Percentiles rank a stretch among this genome's conserved stretches.
phyloP scores from a whole-genome alignment of 768 basidiomycete species.

The Hygrocybe coccinea region DNA sequence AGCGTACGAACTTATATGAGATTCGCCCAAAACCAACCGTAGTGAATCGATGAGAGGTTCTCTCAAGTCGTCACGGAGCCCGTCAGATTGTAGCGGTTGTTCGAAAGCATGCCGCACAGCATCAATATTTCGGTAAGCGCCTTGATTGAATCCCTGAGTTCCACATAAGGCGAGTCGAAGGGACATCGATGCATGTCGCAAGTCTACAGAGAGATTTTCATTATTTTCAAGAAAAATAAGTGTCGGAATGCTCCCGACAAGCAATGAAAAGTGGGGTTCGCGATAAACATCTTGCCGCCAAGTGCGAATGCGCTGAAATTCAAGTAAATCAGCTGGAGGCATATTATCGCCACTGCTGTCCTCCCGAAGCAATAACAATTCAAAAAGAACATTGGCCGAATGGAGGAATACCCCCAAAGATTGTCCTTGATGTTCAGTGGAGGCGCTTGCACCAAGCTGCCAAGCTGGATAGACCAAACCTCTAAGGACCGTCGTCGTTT shows the following conservation, averaged over 20 bases:
- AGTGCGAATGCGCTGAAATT: slow-evolving; percentile 65
- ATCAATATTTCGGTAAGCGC: slow-evolving; percentile 70
- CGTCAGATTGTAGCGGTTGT: slow-evolving; percentile 48
- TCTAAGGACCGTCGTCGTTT: slow-evolving; percentile 64
- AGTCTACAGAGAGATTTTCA: slow-evolving; percentile 41
- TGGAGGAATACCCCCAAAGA: slow-evolving; percentile 49
- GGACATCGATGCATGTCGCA: slow-evolving; percentile 44
- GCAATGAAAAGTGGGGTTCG: slow-evolving; percentile 57
- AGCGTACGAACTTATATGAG: slow-evolving; percentile 43
- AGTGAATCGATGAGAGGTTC: slow-evolving; percentile 65
- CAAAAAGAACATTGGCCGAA: slow-evolving; percentile 61
- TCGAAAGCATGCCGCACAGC: slow-evolving; percentile 68
- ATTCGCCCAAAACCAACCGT: slow-evolving; percentile 60
- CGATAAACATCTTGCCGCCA: slow-evolving; percentile 64
- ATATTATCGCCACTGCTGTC: slow-evolving; percentile 37
- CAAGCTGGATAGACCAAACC: slow-evolving; percentile 80
- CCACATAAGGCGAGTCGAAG: slow-evolving; percentile 60
- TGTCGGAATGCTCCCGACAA: slow-evolving; percentile 61
- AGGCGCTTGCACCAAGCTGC: slow-evolving; percentile 48
- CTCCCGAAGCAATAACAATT: slow-evolving; percentile 52
- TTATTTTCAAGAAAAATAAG: slow-evolving; percentile 71
- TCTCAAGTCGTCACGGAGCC: slow-evolving; percentile 46
- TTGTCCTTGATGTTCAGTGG: slow-evolving; percentile 32
- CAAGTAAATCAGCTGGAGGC: slow-evolving; percentile 50
- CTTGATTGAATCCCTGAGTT: slow-evolving; percentile 65